Evolutionary conservation across 2,329 filamentous ascomycete genomes (phyloP).

Genomic region (Botrytis medusae): DNA sequence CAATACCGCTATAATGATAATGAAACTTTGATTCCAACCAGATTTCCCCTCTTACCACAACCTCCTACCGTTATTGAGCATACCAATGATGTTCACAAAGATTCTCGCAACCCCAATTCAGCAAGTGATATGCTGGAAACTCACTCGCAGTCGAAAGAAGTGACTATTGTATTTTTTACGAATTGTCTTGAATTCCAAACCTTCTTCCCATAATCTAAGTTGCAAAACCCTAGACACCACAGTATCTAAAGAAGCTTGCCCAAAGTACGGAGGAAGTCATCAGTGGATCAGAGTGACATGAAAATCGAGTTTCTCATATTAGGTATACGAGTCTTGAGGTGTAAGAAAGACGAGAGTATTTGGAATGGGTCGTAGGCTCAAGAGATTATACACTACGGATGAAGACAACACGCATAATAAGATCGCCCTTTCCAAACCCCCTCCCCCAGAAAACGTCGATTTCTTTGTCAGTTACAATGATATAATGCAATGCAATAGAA

Average conservation of each 20-base stretch:
- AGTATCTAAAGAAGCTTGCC: background rate
- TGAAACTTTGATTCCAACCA: background rate
- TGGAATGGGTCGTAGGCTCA: too few species aligned
- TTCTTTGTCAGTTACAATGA: background rate
- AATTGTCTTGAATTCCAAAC: background rate
- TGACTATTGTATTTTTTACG: background rate
- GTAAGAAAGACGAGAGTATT: too few species aligned
- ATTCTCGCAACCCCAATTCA: background rate
- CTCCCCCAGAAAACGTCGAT: background rate
- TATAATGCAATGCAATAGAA: background rate
- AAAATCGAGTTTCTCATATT: too few species aligned
- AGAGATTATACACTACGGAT: too few species aligned
- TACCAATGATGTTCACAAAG: background rate
- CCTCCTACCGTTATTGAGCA: background rate
- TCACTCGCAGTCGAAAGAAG: background rate
- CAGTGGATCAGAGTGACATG: background rate
- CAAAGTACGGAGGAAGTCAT: background rate
- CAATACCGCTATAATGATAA: background rate
- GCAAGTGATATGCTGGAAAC: background rate
- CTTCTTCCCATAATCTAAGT: background rate
- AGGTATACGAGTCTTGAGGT: too few species aligned
- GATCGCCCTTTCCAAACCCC: too few species aligned
- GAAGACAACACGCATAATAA: too few species aligned
- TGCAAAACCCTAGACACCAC: background rate
- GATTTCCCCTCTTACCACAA: background rate